Conservation (phyloP, 495 filamentous ascomycete species). For the Lineolata rhizophorae region DNA sequence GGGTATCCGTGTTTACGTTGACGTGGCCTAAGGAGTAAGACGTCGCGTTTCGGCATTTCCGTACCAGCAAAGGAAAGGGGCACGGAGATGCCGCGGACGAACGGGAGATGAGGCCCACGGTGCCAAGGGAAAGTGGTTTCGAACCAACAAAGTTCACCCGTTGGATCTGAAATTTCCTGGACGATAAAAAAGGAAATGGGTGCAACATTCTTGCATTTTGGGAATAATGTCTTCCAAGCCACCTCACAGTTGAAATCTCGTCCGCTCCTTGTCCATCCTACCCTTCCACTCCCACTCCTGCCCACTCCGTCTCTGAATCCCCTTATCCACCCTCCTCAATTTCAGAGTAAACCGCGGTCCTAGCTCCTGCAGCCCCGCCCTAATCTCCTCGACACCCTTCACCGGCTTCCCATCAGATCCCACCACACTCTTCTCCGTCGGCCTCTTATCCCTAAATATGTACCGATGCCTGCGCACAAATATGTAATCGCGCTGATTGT, state of each 20-base stretch:
- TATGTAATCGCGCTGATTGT: slow-evolving; percentile 93
- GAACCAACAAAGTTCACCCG: no score
- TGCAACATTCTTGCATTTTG: no score
- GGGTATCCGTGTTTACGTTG: no score
- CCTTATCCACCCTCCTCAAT: slow-evolving; percentile 75
- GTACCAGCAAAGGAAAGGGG: no score
- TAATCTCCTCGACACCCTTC: slow-evolving; percentile 58
- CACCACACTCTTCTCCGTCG: slow-evolving; percentile 72
- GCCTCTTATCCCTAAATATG: slow-evolving; percentile 67
- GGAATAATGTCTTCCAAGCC: no score
- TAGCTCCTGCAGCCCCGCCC: slow-evolving; percentile 66
- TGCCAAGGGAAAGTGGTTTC: no score
- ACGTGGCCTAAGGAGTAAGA: no score
- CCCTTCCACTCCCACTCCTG: slow-evolving; percentile 94
- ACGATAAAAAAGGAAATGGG: no score
- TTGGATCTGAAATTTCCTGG: no score
- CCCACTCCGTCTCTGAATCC: slow-evolving; percentile 56
- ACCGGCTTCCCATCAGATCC: slow-evolving; percentile 72
- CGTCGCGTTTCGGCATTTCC: no score
- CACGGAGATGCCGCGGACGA: no score
- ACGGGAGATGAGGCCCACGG: no score
- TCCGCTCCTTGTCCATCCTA: slow-evolving; percentile 78
- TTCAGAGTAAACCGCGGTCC: slow-evolving; percentile 75
- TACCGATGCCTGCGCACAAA: slow-evolving; percentile 83
- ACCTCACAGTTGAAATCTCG: slow-evolving; percentile 85